phyloP scores from a whole-genome alignment of 2,329 filamentous ascomycete genomes.

The Nemania serpens region DNA sequence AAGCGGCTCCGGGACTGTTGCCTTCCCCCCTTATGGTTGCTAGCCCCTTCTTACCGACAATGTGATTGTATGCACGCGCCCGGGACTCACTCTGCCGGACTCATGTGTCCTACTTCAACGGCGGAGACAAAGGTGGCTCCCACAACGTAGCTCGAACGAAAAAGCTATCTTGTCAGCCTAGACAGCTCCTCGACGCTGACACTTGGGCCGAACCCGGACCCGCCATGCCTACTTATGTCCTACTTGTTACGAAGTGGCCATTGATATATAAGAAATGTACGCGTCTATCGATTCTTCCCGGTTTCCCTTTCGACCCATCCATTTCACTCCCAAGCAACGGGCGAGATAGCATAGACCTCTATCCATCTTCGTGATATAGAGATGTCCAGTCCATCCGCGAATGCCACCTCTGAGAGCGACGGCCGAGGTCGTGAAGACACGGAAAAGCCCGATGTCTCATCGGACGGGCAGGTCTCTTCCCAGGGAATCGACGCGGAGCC shows the following conservation, averaged over 20 bases:
- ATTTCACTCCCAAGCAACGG: not conserved
- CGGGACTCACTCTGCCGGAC: not conserved
- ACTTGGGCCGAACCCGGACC: conserved; percentile 10
- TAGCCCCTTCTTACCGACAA: not conserved
- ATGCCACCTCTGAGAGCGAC: not conserved
- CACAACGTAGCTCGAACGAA: too few species aligned
- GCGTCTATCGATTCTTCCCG: too few species aligned
- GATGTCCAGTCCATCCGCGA: conserved; percentile 8
- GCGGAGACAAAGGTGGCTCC: not conserved
- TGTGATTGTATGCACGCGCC: not conserved
- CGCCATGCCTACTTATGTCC: not conserved
- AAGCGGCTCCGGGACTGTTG: conserved; percentile 22
- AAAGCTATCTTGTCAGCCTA: not conserved
- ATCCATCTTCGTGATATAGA: not conserved
- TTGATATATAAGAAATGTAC: conserved; percentile 6
- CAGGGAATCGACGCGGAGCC: conserved; percentile 11
- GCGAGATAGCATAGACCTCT: too few species aligned
- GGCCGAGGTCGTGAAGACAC: not conserved
- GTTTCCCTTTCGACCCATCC: not conserved
- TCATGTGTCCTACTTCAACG: not conserved
- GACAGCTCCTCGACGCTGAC: not conserved
- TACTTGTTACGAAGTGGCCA: not conserved
- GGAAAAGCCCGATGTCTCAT: conserved; percentile 1
- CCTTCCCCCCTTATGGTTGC: not conserved
- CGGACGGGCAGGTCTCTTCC: not conserved